Evolutionary conservation across 371 early-diverging fungal species (phyloP), one percentile per base, ranked within the genome.

Genomic region (Basidiobolus meristosporus): DNA sequence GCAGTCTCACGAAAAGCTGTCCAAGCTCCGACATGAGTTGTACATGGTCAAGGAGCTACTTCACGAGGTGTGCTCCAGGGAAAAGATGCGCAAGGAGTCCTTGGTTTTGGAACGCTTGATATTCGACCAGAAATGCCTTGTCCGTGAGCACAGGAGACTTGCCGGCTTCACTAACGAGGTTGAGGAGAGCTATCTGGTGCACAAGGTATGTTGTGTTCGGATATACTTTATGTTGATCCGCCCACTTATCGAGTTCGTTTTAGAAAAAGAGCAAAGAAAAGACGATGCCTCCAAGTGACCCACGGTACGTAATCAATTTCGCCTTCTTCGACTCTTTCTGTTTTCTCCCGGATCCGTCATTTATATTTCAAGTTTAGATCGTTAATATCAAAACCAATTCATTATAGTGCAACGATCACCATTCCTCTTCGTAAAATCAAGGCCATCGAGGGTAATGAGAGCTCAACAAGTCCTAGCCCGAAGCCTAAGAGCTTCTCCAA

Each of bases 21-120:
- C 73, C n/a, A 67, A 73, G 38, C 55, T 96, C 22, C 82, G 82
- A 15, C 58, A 62, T 37, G 87, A 92, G 40, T 62, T 96, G 74
- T 65, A 73, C 42, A 56, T 56, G 28, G 90, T 82, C 0, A 62
- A 76, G 14, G 60, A 65, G 44, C 42, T 95, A 29, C 53, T 89
- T 14, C 85, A 88, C 42, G 66, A 78, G 66, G 82, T 85, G 2
- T 50, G 67, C n/a, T 63, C 73, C 29, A 71, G 90, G 38, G 92
- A 91, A 56, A 65, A 64, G 47, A 54, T 63, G 29, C 68, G 83
- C 36, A 63, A 67, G 42, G 82, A 85, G 46, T 56, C 68, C 18
- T 50, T 87, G 19, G 55, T 63, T 0, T 50, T 76, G 4, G 88
- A 87, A 31, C 68, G 68, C 42, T 53, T 57, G 19, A 63, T 70